A percentile compares a stretch with the other conserved stretches of the same genome.
Evolutionary conservation across 2,329 filamentous ascomycete genomes (phyloP).

Genomic region (Lecanicillium sp.): DNA sequence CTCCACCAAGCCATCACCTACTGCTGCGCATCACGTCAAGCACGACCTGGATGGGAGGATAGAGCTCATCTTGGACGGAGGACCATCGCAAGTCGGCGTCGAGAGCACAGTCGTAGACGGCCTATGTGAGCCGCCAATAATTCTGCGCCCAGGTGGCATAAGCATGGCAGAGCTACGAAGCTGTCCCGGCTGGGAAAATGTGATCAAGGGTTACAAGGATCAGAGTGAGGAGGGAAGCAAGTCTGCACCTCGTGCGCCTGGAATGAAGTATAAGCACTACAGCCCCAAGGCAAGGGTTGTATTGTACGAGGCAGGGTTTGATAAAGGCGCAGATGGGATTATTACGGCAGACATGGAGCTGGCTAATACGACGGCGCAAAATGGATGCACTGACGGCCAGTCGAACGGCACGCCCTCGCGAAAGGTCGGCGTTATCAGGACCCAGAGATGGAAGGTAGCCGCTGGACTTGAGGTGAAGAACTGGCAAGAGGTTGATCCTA

Average conservation of each 20-base stretch:
- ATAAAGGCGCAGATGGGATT: conserved; percentile 26
- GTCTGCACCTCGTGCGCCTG: conserved; percentile 69
- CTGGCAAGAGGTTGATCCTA: conserved; percentile 16
- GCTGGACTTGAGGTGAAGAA: conserved; percentile 28
- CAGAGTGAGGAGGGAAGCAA: conserved; percentile 55
- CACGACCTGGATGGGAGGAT: conserved; percentile 80
- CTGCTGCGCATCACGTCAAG: conserved; percentile 79
- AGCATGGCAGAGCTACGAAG: conserved; percentile 69
- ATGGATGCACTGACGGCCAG: conserved; percentile 9
- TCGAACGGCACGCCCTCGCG: conserved; percentile 11
- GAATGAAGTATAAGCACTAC: conserved; percentile 99
- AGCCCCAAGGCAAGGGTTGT: conserved; percentile 83
- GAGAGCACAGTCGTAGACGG: conserved; percentile 97
- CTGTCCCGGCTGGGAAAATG: conserved; percentile 74
- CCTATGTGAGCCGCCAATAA: conserved; percentile 67
- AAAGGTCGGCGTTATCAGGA: conserved; percentile 47
- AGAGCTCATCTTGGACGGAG: conserved; percentile 81
- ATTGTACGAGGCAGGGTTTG: conserved; percentile 59
- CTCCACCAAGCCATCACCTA: conserved; percentile 87
- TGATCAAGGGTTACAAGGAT: conserved; percentile 73
- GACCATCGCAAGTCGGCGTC: conserved; percentile 78
- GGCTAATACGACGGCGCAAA: conserved; percentile 18
- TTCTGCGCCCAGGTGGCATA: conserved; percentile 81
- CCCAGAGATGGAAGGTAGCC: conserved; percentile 41
- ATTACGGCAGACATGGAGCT: conserved; percentile 24